Evolutionary conservation across 2,329 filamentous ascomycete species (phyloP), one percentile per base, ranked within the genome.

Genomic region (Botrytis hyacinthi): DNA sequence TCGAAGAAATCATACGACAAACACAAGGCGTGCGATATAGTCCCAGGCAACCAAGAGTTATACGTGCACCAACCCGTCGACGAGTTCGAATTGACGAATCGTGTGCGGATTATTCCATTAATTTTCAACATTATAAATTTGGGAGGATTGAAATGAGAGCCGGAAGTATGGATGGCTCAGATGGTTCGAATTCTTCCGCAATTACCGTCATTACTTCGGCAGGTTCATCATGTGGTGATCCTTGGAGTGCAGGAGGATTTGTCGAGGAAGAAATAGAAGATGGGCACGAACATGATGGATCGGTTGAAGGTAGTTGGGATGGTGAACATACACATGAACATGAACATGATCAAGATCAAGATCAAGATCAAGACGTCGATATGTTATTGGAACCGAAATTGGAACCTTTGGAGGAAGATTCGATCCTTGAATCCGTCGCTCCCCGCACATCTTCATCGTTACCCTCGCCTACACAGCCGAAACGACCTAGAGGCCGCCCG

Each of bases 401-500:
- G 18, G 89, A 90, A 77, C 87, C 88, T 3, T 74, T 83, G 66
- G 78, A 78, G 32, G 88, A 78, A 40, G 88, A 90, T 66, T 86
- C 90, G 59, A 83, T 86, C 73, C 86, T 86, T 73, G 83, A 89
- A 74, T 84, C 88, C 42, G 79, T 90, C 42, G 85, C 74, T 14
- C 74, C 76, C 35, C 74, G 74, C 61, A 76, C 76, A 32, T 75
- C 76, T 61, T 73, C 74, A 9, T 46, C 72, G 42, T 16, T 70
- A 46, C n/a, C 40, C 14, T 68, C 60, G 12, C 66, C 74, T 32
- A 77, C 72, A 26, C 74, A 77, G 26, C 57, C 67, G n/a, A 92
- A 91, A 83, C 86, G 91, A 79, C 91, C 91, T 78, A 89, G 94
- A 79, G 94, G 94, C 48, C 88, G 94, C 72, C 94, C 94, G 69